Base-by-base conservation (phyloP, 805 yeast species). In the Dipodascus geniculatus region DNA sequence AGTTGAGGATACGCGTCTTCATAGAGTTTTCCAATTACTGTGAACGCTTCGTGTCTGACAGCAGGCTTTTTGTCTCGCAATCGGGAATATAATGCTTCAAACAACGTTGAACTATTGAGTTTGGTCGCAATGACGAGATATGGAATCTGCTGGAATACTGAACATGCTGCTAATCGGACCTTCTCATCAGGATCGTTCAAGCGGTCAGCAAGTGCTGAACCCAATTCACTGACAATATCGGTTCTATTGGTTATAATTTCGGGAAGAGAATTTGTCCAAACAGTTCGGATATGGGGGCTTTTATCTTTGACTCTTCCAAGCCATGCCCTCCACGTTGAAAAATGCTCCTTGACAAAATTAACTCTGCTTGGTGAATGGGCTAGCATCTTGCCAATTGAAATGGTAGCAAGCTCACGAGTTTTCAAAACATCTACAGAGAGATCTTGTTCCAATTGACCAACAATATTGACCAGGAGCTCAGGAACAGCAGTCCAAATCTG, bases 401-500 rank as follows among this genome's bases (percentile, higher is more conserved):
- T 78, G 0, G 95, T 85, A 0, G 96, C 89, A 52, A 84, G 66
- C 0, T 74, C 63, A 57, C 96, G 75, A 19, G 85, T 72, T 16
- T 72, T 66, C 28, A 78, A 80, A 47, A 83, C 86, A 0, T 95
- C 87, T 55, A 80, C 80, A 14, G 53, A 31, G 47, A 89, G 69
- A 59, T 89, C 95, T 61, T 86, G 88, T 58, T 86, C 87, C 2
- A 89, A 71, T 51, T 87, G 76, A 0, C 95, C 93, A 74, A 86
- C 79, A 0, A 85, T 84, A 1, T 93, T 79, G 2, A 78, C 74
- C 9, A 87, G 71, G 20, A 86, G 69, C 49, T 85, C 93, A 0
- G 96, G 96, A 0, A 81, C 82, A 51, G 78, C 74, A 59, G 74
- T 78, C 96, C 96, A 90, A 1, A 89, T 70, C 56, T 82, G 83